phyloP scores from a whole-genome alignment of 805 yeast species.

The Phaffomyces thermotolerans region DNA sequence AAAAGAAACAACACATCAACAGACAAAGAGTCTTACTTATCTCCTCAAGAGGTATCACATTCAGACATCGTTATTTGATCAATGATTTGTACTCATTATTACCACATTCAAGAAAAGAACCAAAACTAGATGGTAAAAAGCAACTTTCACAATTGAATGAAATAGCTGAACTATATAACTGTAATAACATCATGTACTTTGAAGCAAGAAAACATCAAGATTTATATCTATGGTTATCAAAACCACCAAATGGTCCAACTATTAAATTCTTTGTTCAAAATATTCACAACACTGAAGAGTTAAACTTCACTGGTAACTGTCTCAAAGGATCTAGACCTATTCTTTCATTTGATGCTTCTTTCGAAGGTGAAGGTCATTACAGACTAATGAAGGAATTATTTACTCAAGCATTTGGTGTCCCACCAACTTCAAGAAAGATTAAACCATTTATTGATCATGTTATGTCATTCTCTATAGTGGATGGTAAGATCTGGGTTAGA shows the following conservation, averaged over 20 bases:
- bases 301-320: conserved; percentile 95
- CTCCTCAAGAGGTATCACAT: conserved; percentile 92
- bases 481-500: conserved; percentile 91
- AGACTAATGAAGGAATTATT: conserved; percentile 78
- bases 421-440: conserved; percentile 84
- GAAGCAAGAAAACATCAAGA: conserved; percentile 96
- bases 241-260: conserved; percentile 98
- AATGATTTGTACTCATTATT: conserved; percentile 68
- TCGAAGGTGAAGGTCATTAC: conserved; percentile 63
- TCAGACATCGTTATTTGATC: conserved; percentile 90
- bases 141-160: conserved; percentile 85
- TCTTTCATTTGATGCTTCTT: conserved; percentile 77
- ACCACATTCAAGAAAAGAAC: conserved; percentile 95
- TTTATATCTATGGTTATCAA: conserved; percentile 88
- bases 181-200: conserved; percentile 89
- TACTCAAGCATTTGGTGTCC: conserved; percentile 85
- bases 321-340: conserved; percentile 92
- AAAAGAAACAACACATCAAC: conserved; percentile 57
- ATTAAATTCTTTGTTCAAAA: conserved; percentile 90
- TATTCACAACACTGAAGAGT: conserved; percentile 91
- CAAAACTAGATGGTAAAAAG: conserved; percentile 90
- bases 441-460: conserved; percentile 97
- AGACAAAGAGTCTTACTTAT: conserved; percentile 84
- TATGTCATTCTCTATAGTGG: conserved; percentile 86
- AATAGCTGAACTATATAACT: conserved; percentile 93